Percentiles rank a stretch among this genome's conserved stretches.
These are phyloP conservation scores for Cubamyces lactineus DNA, from an alignment of 768 basidiomycete species.

Conservation along the genomic window DNA sequence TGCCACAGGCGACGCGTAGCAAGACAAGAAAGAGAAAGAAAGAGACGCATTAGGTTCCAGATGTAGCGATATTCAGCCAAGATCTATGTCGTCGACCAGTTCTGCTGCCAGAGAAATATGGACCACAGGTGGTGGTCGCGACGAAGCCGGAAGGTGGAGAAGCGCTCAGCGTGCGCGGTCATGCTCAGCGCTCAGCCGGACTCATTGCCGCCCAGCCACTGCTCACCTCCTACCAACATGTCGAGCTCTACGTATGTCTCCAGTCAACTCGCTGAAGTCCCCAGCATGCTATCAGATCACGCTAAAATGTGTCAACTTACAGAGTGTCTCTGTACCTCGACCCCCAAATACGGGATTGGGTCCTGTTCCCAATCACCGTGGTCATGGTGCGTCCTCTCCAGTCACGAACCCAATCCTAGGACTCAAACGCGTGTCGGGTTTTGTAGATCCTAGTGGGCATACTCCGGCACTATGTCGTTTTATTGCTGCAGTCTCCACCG, in stretches of 20 bases:
- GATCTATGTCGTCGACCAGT: no score
- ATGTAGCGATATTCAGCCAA: no score
- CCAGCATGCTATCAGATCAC: not conserved
- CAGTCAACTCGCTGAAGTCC: not conserved
- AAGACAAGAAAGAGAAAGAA: no score
- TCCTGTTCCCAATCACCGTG: conserved; percentile 93
- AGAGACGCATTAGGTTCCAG: no score
- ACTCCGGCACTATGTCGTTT: conserved; percentile 88
- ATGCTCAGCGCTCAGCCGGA: not conserved
- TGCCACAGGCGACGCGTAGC: no score
- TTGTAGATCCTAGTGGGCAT: conserved; percentile 88
- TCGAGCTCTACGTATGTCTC: conserved; percentile 35
- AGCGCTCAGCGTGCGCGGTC: not conserved
- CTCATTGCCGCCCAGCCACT: not conserved
- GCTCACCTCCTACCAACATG: conserved; percentile 28
- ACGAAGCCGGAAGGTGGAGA: not conserved
- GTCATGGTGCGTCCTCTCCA: conserved; percentile 77
- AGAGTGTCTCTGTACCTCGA: conserved; percentile 75
- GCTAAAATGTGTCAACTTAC: not conserved
- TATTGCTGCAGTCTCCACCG: conserved; percentile 81
- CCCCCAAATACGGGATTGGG: conserved; percentile 94
- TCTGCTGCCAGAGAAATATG: no score
- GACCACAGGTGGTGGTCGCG: no score
- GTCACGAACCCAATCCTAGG: not conserved
- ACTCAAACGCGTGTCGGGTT: conserved; percentile 1